Evolutionary conservation across 2,329 filamentous ascomycete species (phyloP), one percentile per base, ranked within the genome.

Genomic region (Beauveria sp.): DNA sequence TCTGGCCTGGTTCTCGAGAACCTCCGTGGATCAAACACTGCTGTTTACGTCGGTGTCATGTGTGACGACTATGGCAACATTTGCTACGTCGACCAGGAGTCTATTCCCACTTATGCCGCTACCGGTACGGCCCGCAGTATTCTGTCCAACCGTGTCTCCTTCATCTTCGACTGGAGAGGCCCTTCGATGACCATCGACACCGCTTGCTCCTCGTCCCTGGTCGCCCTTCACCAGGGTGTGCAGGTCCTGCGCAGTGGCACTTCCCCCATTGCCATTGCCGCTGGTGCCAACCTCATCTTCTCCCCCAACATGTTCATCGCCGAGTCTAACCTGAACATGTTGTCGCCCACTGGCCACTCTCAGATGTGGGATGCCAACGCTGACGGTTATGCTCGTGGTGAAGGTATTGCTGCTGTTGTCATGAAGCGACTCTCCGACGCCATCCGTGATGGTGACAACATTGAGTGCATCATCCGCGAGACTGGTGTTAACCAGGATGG

Each of bases 401-500:
- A 85, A 51, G 82, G 80, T 2, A 66, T 80, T 6, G 77, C 74
- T 0, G 69, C 72, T 0, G 65, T 84, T 0, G 67, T 82, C 0
- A 62, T 84, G 10, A 84, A 84, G 65, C 67, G 65, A 2, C 69
- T 83, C 5, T 70, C 65, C 12, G 64, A 72, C 1, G 82, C 82
- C 0, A 62, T 83, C 6, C 66, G 68, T 37, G 82, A 83, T 60
- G 79, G 79, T 18, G 82, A 86, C 66, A 73, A 78, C 1, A 79
- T 83, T 62, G 72, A 76, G 47, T 77, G 77, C 24, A 73, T 82
- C 37, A 79, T 83, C 56, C 73, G 72, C 22, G 78, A 73, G 12
- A 79, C 74, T 12, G 78, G 76, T 6, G 71, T 79, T 57, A 83
- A 82, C 66, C 76, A 79, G 63, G 82, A 85, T 66, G 83, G 83